Conservation (phyloP, 257 asterid species). For the Capsicum chinense region DNA sequence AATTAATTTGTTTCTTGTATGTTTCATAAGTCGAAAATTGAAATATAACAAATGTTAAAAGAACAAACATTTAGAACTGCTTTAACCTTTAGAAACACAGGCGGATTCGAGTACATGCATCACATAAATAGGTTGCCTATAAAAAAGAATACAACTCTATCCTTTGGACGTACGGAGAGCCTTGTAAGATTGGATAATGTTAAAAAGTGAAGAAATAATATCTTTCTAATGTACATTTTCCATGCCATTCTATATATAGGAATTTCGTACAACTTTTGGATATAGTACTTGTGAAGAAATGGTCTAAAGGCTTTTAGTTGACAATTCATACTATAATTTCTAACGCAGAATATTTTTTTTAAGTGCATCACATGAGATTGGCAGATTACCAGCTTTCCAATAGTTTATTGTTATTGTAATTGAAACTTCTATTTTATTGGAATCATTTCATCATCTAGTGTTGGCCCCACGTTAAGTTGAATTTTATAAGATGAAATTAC, state of each 20-base stretch:
- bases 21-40: neutral
- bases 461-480: neutral
- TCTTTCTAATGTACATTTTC: neutral
- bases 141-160: too few relatives aligned
- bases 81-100: too few relatives aligned
- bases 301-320: neutral
- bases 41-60: neutral
- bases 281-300: neutral
- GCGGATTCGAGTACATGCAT: too few relatives aligned
- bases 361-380: neutral
- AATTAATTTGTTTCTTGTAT: neutral
- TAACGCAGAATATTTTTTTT: neutral
- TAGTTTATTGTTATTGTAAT: slow-evolving; percentile 6
- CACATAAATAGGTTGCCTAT: too few relatives aligned
- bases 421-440: neutral
- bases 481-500: neutral
- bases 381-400: neutral
- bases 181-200: neutral
- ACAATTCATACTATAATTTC: neutral
- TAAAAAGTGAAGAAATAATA: neutral
- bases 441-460: neutral
- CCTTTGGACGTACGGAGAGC: neutral
- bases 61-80: neutral
- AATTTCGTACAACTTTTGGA: slow-evolving; percentile 10
- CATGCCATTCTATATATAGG: neutral